Conservation (phyloP, 495 filamentous ascomycete species). For the Daldinia bambusicola region DNA sequence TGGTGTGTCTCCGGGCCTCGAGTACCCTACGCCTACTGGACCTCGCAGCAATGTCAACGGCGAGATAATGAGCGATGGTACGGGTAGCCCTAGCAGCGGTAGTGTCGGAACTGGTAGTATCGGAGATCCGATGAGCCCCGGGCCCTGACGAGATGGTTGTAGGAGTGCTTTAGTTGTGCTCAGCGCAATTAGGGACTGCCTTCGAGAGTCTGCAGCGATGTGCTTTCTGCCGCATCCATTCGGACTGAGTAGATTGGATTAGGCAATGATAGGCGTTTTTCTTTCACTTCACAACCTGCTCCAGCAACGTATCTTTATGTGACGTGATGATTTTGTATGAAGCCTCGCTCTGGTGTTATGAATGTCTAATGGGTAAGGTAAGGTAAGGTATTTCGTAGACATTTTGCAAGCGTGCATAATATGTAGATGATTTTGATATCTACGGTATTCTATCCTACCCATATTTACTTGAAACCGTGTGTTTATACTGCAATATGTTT, state of each 20-base stretch:
- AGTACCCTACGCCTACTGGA: conserved; percentile 37
- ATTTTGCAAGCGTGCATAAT: not conserved
- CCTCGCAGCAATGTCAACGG: conserved; percentile 25
- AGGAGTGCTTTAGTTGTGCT: conserved; percentile 15
- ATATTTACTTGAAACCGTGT: not conserved
- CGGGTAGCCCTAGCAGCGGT: conserved; percentile 39
- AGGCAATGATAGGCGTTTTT: conserved; percentile 42
- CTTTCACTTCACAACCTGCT: conserved; percentile 9
- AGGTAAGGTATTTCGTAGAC: not conserved
- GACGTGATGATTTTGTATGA: conserved; percentile 17
- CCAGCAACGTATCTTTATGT: conserved; percentile 10
- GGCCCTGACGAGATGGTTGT: conserved; percentile 26
- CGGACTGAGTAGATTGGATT: conserved; percentile 34
- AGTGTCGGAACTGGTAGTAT: conserved; percentile 43
- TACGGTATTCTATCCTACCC: not conserved
- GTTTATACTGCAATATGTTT: not conserved
- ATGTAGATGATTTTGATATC: not conserved
- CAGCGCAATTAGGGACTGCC: conserved; percentile 14
- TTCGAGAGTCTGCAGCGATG: conserved; percentile 21
- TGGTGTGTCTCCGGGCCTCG: conserved; percentile 36
- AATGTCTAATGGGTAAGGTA: not conserved
- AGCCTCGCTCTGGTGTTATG: not conserved
- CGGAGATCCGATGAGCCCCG: conserved; percentile 45
- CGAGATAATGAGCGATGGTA: conserved; percentile 34
- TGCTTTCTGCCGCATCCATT: conserved; percentile 21